These are phyloP conservation scores for Clathrospora elynae DNA, from an alignment of 2,329 filamentous ascomycete species.

Conservation along the genomic window DNA sequence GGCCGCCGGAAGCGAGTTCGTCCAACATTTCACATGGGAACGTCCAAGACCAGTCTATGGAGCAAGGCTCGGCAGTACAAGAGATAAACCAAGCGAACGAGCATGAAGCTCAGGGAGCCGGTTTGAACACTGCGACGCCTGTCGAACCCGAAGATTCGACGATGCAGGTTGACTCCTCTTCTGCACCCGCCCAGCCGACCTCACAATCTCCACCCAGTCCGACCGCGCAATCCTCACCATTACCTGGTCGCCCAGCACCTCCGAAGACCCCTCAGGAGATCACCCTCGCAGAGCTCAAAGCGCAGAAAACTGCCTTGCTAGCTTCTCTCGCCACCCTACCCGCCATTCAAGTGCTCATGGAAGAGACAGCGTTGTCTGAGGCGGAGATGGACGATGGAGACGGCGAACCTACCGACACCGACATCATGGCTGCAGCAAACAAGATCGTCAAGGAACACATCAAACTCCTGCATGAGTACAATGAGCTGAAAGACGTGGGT, in stretches of 20 bases:
- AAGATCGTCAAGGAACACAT: conserved; percentile 67
- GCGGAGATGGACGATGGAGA: conserved; percentile 11
- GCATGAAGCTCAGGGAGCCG: too few relatives aligned
- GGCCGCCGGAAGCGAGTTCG: too few relatives aligned
- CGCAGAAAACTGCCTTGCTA: conserved; percentile 49
- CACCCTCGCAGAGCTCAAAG: conserved; percentile 54
- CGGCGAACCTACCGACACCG: conserved; percentile 37
- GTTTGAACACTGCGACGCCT: too few relatives aligned
- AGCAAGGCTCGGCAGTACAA: too few relatives aligned
- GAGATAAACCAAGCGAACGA: too few relatives aligned
- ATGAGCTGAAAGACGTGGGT: conserved; percentile 71
- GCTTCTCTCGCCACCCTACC: conserved; percentile 36
- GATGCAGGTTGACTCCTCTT: not conserved
- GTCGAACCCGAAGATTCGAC: too few relatives aligned
- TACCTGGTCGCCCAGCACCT: conserved; percentile 1
- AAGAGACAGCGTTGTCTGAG: conserved; percentile 33
- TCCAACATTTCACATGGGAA: too few relatives aligned
- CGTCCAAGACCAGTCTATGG: too few relatives aligned
- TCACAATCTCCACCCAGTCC: not conserved
- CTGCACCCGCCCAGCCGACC: not conserved
- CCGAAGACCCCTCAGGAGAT: conserved; percentile 51
- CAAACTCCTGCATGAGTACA: conserved; percentile 68
- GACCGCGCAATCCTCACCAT: not conserved
- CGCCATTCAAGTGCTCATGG: conserved; percentile 43
- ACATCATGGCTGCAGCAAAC: conserved; percentile 52